Evolutionary conservation across 352 stramenopile species (phyloP).

Genomic region (Pythium phragmiticola): DNA sequence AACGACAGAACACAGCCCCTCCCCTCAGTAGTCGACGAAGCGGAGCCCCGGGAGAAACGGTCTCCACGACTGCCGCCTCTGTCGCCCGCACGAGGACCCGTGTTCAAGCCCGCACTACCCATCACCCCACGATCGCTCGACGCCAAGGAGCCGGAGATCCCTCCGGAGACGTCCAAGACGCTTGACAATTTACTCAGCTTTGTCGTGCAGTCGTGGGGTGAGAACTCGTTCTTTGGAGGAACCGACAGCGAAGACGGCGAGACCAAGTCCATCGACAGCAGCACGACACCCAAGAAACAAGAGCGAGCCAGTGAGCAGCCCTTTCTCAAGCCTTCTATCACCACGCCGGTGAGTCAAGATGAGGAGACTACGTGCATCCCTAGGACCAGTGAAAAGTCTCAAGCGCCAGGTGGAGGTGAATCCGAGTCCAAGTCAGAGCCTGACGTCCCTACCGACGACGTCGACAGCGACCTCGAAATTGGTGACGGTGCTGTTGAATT

Average conservation of each 20-base stretch:
- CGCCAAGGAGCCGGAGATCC: constrained; percentile 1
- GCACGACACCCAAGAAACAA: not conserved
- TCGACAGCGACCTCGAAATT: not conserved
- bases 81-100: constrained; percentile 10
- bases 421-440: no score
- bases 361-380: not conserved
- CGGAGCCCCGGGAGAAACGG: not conserved
- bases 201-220: constrained; percentile 51
- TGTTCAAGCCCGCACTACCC: not conserved
- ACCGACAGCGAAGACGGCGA: constrained; percentile 1
- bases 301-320: not conserved
- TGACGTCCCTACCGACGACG: not conserved
- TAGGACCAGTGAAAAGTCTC: not conserved
- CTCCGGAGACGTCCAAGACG: constrained; percentile 21
- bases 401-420: not conserved
- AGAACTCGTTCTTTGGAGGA: constrained; percentile 25
- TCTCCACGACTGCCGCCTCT: constrained; percentile 15
- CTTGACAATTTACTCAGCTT: constrained; percentile 48
- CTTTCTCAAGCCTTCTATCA: not conserved
- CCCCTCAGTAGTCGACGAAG: not conserved
- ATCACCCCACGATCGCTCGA: constrained; percentile 2
- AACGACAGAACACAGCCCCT: not conserved
- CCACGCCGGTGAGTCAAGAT: not conserved
- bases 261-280: not conserved
- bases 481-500: constrained; percentile 10